Evolutionary conservation across 139 green algal species (phyloP).

Genomic region (Zygnema circumcarinatum): DNA sequence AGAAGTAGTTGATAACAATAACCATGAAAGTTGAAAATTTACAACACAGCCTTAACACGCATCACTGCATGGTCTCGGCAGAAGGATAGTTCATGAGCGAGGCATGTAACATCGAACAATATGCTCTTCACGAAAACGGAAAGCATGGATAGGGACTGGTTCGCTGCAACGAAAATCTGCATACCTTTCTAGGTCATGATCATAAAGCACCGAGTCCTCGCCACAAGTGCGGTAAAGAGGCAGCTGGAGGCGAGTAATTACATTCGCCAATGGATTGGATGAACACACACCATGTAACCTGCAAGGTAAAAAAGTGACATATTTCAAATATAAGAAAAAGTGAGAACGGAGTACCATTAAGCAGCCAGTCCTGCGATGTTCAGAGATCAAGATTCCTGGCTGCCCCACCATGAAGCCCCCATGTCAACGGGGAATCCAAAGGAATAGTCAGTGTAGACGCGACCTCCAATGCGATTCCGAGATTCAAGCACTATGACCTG

Average conservation of each 20-base stretch:
- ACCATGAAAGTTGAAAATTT: no score
- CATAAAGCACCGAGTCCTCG: slow-evolving; percentile 43
- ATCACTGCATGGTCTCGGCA: no score
- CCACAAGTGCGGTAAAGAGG: slow-evolving; percentile 43
- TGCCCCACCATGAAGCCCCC: slow-evolving; percentile 32
- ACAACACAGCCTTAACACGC: no score
- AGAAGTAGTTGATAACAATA: no score
- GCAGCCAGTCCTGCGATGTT: no score
- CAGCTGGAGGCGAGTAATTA: slow-evolving; percentile 26
- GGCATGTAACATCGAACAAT: no score
- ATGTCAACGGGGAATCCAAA: slow-evolving; percentile 48
- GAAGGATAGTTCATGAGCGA: no score
- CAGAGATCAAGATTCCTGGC: no score
- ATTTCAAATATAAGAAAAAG: background rate
- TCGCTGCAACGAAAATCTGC: no score
- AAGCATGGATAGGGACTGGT: no score
- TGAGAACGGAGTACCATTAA: no score
- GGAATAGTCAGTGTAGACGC: slow-evolving; percentile 33
- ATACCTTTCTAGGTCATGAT: slow-evolving; percentile 50
- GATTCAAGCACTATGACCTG: slow-evolving; percentile 38
- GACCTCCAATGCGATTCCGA: slow-evolving; percentile 33
- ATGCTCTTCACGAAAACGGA: no score
- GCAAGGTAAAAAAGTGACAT: background rate
- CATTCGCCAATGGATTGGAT: slow-evolving; percentile 20
- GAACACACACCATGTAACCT: slow-evolving; percentile 38